Evolutionary conservation across 2,329 filamentous ascomycete species (phyloP).

Genomic region (Pseudocercospora musae): DNA sequence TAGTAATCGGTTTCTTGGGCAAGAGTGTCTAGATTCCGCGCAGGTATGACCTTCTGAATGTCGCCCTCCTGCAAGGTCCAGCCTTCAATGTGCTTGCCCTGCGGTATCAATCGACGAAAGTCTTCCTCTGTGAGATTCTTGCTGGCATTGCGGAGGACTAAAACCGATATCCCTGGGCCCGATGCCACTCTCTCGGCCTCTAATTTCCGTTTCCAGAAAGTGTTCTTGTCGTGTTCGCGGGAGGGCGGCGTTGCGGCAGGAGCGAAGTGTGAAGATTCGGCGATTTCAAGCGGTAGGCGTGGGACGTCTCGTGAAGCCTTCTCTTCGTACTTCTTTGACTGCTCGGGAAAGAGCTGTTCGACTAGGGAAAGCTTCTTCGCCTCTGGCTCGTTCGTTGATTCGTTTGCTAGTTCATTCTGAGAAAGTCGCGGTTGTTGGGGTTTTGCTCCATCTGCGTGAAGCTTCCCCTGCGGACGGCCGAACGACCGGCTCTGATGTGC

Average conservation of each 20-base stretch:
- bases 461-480: background rate
- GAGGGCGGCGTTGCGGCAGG: background rate
- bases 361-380: constrained; percentile 38
- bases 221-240: constrained; percentile 21
- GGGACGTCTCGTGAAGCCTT: constrained; percentile 33
- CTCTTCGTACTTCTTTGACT: constrained; percentile 35
- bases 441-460: background rate
- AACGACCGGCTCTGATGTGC: background rate
- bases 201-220: constrained; percentile 19
- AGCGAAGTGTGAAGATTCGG: background rate
- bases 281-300: constrained; percentile 30
- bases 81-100: constrained; percentile 61
- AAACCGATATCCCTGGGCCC: constrained; percentile 38
- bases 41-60: constrained; percentile 59
- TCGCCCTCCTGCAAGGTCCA: constrained; percentile 57
- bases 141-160: constrained; percentile 60
- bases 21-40: constrained; percentile 61
- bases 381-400: background rate
- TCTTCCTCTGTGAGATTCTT: constrained; percentile 63
- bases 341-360: constrained; percentile 56
- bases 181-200: constrained; percentile 1
- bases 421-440: background rate
- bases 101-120: constrained; percentile 65
- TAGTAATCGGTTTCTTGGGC: constrained; percentile 64
- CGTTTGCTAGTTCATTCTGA: background rate